Evolutionary conservation across 176 grass and related monocot species (phyloP).

Genomic region (Phyllostachys edulis): DNA sequence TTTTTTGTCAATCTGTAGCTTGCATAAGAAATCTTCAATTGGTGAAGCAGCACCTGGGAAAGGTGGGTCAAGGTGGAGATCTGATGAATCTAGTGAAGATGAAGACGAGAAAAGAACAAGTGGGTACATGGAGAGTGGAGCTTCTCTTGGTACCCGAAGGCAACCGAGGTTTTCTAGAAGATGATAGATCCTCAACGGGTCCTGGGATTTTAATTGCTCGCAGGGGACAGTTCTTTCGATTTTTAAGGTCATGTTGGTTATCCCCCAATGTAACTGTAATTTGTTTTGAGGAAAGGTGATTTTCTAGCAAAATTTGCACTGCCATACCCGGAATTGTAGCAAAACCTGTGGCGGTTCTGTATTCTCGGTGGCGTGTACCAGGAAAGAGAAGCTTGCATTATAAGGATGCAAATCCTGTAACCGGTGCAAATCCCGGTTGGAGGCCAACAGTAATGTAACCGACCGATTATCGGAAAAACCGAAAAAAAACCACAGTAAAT

Average conservation of each 20-base stretch:
- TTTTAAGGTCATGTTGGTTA: not conserved
- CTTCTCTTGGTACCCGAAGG: slow-evolving; percentile 40
- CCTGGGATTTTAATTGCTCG: not conserved
- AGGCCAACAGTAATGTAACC: no score
- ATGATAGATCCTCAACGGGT: slow-evolving; percentile 12
- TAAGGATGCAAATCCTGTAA: no score
- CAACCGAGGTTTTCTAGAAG: slow-evolving; percentile 46
- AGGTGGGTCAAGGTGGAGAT: slow-evolving; percentile 72
- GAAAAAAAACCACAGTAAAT: no score
- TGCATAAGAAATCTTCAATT: slow-evolving; percentile 21
- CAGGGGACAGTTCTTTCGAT: not conserved
- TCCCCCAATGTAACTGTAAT: not conserved
- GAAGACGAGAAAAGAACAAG: slow-evolving; percentile 38
- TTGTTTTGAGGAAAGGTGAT: not conserved
- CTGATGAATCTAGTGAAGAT: slow-evolving; percentile 75
- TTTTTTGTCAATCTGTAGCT: slow-evolving; percentile 22
- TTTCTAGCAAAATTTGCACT: not conserved
- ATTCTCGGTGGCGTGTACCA: no score
- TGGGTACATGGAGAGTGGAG: slow-evolving; percentile 27
- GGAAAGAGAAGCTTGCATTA: no score
- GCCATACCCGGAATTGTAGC: not conserved
- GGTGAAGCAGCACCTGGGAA: slow-evolving; percentile 23
- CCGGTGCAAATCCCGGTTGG: no score
- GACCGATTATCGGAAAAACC: no score
- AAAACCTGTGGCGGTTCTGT: no score